Conservation (phyloP, 768 basidiomycete species). For the Sutorius australiensis region DNA sequence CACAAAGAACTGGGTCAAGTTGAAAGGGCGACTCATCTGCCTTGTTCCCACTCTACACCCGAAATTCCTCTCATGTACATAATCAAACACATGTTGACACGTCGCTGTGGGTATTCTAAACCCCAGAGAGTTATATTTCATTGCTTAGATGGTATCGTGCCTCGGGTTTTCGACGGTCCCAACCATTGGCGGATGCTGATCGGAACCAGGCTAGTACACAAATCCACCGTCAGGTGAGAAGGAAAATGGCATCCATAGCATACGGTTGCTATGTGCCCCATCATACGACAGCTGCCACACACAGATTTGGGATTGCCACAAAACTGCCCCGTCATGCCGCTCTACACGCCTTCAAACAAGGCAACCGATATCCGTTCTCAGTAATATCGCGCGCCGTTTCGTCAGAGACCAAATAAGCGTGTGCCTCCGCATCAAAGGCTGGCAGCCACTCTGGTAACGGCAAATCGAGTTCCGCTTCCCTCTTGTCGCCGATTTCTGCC, state of each 20-base stretch:
- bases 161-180: conserved; percentile 1
- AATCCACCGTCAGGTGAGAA: conserved; percentile 9
- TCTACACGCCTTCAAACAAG: conserved; percentile 5
- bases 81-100: conserved; percentile 7
- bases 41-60: conserved; percentile 19
- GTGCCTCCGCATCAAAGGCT: conserved; percentile 26
- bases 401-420: conserved; percentile 22
- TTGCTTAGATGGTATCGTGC: conserved; percentile 10
- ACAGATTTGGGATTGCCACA: conserved; percentile 10
- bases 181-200: conserved; percentile 24
- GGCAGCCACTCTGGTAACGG: conserved; percentile 30
- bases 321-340: conserved; percentile 4
- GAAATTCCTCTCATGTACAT: conserved; percentile 10
- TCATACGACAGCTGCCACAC: conserved; percentile 1
- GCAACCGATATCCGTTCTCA: conserved; percentile 23
- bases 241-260: conserved; percentile 9
- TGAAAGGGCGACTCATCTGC: not conserved
- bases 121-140: conserved; percentile 4
- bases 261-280: conserved; percentile 10
- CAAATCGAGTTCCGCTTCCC: conserved; percentile 10
- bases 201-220: conserved; percentile 16
- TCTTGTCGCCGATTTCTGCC: conserved; percentile 14
- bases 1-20: not conserved
- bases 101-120: not conserved
- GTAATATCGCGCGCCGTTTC: conserved; percentile 18